These are phyloP conservation scores for Blastomyces silverae DNA, from an alignment of 2,329 filamentous ascomycete species.

Conservation along the genomic window DNA sequence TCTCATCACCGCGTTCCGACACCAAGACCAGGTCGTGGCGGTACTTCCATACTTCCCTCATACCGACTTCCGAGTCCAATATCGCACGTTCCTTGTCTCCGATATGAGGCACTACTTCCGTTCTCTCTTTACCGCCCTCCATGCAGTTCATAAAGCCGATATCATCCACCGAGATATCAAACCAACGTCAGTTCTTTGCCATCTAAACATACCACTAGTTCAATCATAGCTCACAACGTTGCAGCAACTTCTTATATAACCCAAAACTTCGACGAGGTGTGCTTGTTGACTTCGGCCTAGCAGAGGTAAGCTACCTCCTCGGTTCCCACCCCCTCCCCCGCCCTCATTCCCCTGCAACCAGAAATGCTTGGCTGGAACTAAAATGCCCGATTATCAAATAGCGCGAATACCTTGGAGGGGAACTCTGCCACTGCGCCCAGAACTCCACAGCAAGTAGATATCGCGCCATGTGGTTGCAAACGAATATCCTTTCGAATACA, in stretches of 20 bases:
- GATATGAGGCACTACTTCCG: constrained; percentile 88
- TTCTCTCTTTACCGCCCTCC: constrained; percentile 77
- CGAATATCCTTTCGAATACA: constrained; percentile 52
- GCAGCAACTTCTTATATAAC: constrained; percentile 82
- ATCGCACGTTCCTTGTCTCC: constrained; percentile 74
- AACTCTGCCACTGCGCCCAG: constrained; percentile 17
- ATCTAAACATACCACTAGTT: constrained; percentile 1
- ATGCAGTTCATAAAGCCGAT: constrained; percentile 70
- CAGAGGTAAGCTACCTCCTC: constrained; percentile 51
- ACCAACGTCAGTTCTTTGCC: constrained; percentile 56
- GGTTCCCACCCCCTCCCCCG: no score
- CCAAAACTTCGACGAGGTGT: constrained; percentile 69
- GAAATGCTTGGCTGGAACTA: not conserved
- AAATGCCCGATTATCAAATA: constrained; percentile 18
- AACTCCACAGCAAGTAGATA: constrained; percentile 12
- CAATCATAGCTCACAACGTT: not conserved
- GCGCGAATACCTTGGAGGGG: constrained; percentile 43
- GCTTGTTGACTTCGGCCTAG: constrained; percentile 97
- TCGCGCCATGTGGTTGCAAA: constrained; percentile 50
- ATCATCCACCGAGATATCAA: constrained; percentile 97
- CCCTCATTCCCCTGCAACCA: no score
- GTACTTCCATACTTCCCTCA: constrained; percentile 94
- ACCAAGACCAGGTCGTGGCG: constrained; percentile 89
- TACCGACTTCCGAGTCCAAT: constrained; percentile 85
- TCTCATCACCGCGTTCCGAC: constrained; percentile 91